These are phyloP conservation scores for Cucurbitaria berberidis DNA, from an alignment of 2,329 filamentous ascomycete genomes.

Conservation along the genomic window DNA sequence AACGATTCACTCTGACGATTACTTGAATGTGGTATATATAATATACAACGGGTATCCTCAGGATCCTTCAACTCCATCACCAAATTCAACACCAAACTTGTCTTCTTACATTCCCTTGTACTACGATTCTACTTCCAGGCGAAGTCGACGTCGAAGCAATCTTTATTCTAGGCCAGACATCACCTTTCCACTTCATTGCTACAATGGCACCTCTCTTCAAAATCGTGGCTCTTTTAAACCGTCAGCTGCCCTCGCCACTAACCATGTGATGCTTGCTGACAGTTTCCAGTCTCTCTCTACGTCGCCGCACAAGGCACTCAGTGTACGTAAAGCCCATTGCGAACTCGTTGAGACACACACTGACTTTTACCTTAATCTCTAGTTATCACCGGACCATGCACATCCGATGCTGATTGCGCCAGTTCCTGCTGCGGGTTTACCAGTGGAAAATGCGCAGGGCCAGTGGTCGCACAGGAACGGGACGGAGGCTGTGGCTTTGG, in stretches of 20 bases:
- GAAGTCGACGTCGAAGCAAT: constrained; percentile 14
- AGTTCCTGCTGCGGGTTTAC: constrained; percentile 48
- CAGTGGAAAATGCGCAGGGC: constrained; percentile 42
- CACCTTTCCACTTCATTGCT: not conserved
- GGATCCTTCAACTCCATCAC: constrained; percentile 8
- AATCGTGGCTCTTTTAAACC: constrained; percentile 29
- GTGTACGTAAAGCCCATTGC: too few relatives aligned
- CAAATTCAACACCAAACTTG: constrained; percentile 3
- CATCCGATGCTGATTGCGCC: constrained; percentile 45
- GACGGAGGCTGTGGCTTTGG: constrained; percentile 43
- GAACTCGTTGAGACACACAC: too few relatives aligned
- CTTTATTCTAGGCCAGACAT: not conserved
- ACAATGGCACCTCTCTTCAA: constrained; percentile 40
- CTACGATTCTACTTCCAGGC: constrained; percentile 21
- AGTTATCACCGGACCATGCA: constrained; percentile 39
- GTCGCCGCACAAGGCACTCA: constrained; percentile 36
- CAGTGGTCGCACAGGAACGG: constrained; percentile 35
- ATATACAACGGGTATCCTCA: constrained; percentile 22
- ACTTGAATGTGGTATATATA: not conserved
- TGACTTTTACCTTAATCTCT: too few relatives aligned
- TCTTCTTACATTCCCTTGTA: constrained; percentile 1
- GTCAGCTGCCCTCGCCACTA: constrained; percentile 14
- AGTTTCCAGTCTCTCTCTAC: constrained; percentile 29
- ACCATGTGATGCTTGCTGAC: not conserved
- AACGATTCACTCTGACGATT: constrained; percentile 13